Conservation (phyloP, 768 basidiomycete species). For the Dioszegia hungarica region DNA sequence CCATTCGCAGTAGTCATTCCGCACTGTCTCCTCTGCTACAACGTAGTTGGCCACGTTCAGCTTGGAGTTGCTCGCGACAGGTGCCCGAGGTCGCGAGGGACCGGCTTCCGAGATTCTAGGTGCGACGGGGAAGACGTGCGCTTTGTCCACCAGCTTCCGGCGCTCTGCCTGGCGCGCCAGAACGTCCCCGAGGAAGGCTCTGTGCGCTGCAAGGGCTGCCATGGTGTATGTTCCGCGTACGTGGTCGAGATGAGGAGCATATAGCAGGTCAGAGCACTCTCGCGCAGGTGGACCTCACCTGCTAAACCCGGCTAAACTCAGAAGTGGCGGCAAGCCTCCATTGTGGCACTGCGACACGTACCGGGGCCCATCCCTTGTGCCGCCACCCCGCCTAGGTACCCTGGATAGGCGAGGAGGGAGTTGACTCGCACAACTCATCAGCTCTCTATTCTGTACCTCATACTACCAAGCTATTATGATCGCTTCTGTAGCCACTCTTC, state of each 20-base stretch:
- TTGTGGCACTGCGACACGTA: not conserved
- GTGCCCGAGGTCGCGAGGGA: not conserved
- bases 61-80: slow-evolving; percentile 11
- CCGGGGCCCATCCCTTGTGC: not conserved
- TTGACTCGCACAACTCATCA: too few relatives aligned
- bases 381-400: not conserved
- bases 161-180: slow-evolving; percentile 16
- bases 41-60: slow-evolving; percentile 61
- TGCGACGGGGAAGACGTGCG: slow-evolving; percentile 2
- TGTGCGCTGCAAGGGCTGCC: slow-evolving; percentile 18
- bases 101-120: slow-evolving; percentile 2
- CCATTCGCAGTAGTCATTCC: slow-evolving; percentile 87
- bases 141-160: slow-evolving; percentile 9
- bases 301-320: not conserved
- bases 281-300: too few relatives aligned
- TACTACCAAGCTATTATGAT: too few relatives aligned
- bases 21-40: slow-evolving; percentile 89
- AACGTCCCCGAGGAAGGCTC: slow-evolving; percentile 14
- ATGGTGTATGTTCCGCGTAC: not conserved
- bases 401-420: not conserved
- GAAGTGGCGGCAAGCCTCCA: too few relatives aligned
- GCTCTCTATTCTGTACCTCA: too few relatives aligned
- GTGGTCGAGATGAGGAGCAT: not conserved
- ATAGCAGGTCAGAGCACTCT: too few relatives aligned
- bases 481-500: not conserved